Evolutionary conservation across 2,329 filamentous ascomycete species (phyloP), one percentile per base, ranked within the genome.

Genomic region (Seiridium unicorne): DNA sequence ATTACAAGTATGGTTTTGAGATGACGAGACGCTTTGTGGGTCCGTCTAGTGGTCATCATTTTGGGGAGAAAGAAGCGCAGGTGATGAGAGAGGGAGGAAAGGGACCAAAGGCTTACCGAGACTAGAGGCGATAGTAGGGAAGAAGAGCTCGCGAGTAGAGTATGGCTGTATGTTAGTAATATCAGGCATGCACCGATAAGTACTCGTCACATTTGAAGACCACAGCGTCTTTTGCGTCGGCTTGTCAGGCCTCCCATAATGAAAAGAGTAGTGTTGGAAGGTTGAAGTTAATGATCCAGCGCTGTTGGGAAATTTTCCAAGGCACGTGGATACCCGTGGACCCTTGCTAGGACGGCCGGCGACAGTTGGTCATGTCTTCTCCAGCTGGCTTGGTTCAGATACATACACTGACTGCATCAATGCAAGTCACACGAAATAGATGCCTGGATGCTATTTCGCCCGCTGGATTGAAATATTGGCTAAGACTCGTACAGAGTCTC

Each of bases 41-140:
- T 53, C 49, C 49, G 57, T 59, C 57, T 47, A 54, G 36, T 51
- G 48, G 57, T 59, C 57, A 59, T 59, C 57, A 59, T 59, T 44
- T 53, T 10, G 32, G 44, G 55, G n/a, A 38, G 42, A 47, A 26
- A 26, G n/a, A 32, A 55, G 51, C 51, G 35, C 35, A 13, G 49
- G 18, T 7, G 34, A 26, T 18, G 36, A 51, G 48, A 35, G 5
- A 34, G 51, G 35, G 11, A 32, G 26, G 35, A 49, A 13, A 42
- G 38, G 38, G 38, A 42, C 7, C 7, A 8, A 42, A 8, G 13
- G 38, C 38, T 42, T 42, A 42, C 38, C 38, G 13, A 42, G 38
- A 42, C 18, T 26, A 26, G 18, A 26, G 18, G 18, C 18, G 38
- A 42, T 42, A 42, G 38, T 13, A 42, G 13, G 13, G 38, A 8